Evolutionary conservation across 2,329 filamentous ascomycete genomes (phyloP).

Genomic region (Ophiostoma ulmi): DNA sequence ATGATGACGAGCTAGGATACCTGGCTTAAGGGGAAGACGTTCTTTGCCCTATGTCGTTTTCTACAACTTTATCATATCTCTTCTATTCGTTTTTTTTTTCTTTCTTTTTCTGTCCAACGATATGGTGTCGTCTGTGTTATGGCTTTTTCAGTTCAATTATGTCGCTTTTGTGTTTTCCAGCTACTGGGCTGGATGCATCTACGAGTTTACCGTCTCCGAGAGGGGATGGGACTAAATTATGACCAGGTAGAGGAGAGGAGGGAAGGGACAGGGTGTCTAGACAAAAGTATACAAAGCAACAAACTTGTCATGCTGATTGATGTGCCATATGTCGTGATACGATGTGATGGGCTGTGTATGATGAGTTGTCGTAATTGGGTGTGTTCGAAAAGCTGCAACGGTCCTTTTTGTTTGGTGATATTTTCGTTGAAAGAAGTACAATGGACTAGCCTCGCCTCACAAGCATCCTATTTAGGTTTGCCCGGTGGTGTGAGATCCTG

Average conservation of each 20-base stretch:
- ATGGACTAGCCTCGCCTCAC: too few relatives aligned
- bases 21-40: conserved; percentile 58
- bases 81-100: neutral
- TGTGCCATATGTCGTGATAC: neutral
- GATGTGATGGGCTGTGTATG: neutral
- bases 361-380: too few relatives aligned
- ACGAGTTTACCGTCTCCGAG: neutral
- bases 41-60: neutral
- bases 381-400: too few relatives aligned
- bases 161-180: neutral
- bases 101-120: neutral
- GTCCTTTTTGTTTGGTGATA: too few relatives aligned
- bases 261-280: conserved; percentile 5
- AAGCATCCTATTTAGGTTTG: too few relatives aligned
- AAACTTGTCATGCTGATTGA: neutral
- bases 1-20: conserved; percentile 91
- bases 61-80: conserved; percentile 5
- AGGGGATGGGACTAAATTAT: neutral
- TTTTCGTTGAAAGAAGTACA: too few relatives aligned
- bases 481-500: neutral
- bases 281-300: conserved; percentile 13
- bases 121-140: neutral
- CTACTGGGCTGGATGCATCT: neutral
- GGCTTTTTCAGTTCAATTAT: neutral
- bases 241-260: neutral